Evolutionary conservation across 441 rosid genomes (phyloP), one percentile per base, ranked within the genome.

Genomic region (Cnidoscolus chayamansa): DNA sequence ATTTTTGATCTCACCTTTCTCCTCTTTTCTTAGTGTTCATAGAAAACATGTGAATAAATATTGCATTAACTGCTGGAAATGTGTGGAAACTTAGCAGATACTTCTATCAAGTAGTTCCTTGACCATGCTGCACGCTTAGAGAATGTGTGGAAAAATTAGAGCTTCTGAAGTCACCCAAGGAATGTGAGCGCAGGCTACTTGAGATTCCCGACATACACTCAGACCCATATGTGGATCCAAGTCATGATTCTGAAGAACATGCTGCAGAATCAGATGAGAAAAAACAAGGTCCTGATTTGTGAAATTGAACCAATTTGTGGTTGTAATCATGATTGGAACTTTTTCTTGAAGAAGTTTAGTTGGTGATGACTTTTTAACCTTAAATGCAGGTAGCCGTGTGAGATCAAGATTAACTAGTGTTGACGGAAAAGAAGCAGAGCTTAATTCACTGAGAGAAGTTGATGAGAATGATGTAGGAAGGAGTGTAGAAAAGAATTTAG

Each of bases 111-210:
- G 50, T 37, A 69, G 47, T 81, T 89, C 86, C 98, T 93, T 96
- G 81, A 96, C 98, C 11, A 56, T 78, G 77, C 69, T 88, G 77
- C 85, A 94, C 99, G 85, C 90, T 84, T 74, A 87, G 91, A 83
- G 98, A 90, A 86, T 90, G 78, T 70, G 78, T 88, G 30, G 92
- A 88, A 84, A 96, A 90, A 81, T 78, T 92, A 78, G 89, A 85
- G 86, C 88, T 86, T 78, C 82, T 96, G 80, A 78, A 86, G 64
- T 94, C 97, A 37, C 87, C 86, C 16, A 85, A 84, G 79, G 97
- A 87, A 79, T 87, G 80, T 58, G 90, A 89, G 79, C 85, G 90
- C 65, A 87, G 90, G 84, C 74, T 89, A 78, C 83, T 75, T 70
- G 95, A 87, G 77, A 77, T 83, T 78, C 31, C 54, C 48, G 57